Evolutionary conservation across 345 rosid species (phyloP), one percentile per base, ranked within the genome.

Genomic region (Salix dunnii): DNA sequence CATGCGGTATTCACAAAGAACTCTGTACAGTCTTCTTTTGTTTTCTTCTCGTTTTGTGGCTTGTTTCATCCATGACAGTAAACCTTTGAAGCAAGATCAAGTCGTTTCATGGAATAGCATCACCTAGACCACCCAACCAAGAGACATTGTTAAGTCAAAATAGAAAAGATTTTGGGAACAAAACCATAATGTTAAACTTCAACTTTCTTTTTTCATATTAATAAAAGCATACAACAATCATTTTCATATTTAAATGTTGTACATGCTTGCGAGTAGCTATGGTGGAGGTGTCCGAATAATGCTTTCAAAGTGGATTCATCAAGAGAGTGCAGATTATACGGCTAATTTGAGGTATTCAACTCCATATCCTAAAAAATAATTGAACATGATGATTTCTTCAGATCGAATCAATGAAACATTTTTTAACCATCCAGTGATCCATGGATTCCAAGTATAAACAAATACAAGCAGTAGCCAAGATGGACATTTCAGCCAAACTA

Each of bases 71-170:
- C 77, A 61, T 81, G 70, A 76, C 81, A 5, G 9, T 46, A 65
- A 35, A 60, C 80, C 84, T 80, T 74, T 5, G 36, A 5, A 51
- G 66, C 73, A 70, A 67, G 79, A 77, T 88, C 82, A 89, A 27
- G 87, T 79, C 51, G 90, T 82, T 80, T 91, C 95, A 88, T 91
- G 87, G 51, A 91, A 91, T 68, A 53, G 79, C 92, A 91, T 87
- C 77, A 79, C 89, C 95, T 91, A 70, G 0, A 79, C 33, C 40
- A 79, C 65, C 65, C 74, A 82, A 40, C 12, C 42, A 78, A 70
- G 73, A 4, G 25, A 68, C 69, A 53, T 63, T 61, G 23, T 63
- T 21, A 35, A 71, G 72, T 67, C 75, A 58, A n/a, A 61, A 68
- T 35, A 49, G 35, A 27, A 70, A 67, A 48, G 28, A 55, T 55